A percentile compares a stretch with the other conserved stretches of the same genome.
Evolutionary conservation across 768 basidiomycete species (phyloP).

Genomic region (Podaxis pistillaris): DNA sequence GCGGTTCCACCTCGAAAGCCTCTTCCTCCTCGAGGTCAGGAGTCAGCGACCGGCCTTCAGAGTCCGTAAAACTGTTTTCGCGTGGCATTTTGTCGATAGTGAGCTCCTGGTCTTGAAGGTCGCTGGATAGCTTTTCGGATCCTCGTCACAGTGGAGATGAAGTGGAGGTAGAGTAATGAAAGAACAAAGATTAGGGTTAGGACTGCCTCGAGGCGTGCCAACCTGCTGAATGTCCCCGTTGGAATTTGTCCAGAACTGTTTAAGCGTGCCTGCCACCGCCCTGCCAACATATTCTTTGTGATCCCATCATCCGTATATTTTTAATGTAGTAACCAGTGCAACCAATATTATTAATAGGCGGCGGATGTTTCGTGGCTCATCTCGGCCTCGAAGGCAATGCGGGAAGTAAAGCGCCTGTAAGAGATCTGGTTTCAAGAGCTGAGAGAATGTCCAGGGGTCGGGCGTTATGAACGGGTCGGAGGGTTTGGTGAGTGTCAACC

Average conservation of each 20-base stretch:
- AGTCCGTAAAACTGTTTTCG: constrained; percentile 67
- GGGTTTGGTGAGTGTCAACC: no score
- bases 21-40: constrained; percentile 56
- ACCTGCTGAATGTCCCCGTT: background rate
- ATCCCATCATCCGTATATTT: constrained; percentile 1
- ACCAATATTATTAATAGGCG: background rate
- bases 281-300: background rate
- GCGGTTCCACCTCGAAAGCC: background rate
- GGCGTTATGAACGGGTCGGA: no score
- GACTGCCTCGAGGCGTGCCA: background rate
- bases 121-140: no score
- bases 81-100: constrained; percentile 47
- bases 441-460: no score
- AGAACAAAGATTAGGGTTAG: background rate
- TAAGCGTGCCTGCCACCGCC: background rate
- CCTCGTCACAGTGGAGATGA: no score
- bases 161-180: background rate
- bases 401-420: no score
- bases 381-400: no score
- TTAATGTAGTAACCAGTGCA: background rate
- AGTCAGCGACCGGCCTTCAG: constrained; percentile 63
- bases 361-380: no score
- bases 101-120: no score
- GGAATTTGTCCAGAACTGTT: background rate
- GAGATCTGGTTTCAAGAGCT: no score